Base-by-base conservation (phyloP, 2,329 filamentous ascomycete genomes). In the Nigrospora osmanthi region DNA sequence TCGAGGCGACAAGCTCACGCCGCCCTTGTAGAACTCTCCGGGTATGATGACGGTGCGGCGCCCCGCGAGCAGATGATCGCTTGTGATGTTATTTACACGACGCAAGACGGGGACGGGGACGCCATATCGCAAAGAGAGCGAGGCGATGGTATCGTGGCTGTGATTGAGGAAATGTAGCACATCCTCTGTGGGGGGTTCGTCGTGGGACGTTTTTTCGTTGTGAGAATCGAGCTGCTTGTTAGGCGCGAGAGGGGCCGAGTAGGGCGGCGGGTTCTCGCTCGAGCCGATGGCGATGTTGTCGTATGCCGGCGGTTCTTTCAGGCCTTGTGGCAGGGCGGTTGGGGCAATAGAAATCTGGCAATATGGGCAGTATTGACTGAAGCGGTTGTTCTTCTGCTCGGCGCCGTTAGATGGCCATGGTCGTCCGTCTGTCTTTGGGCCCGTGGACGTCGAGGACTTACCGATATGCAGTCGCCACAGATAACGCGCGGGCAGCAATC, bases 151-250 rank as follows among this genome's bases (percentile, higher is more conserved):
- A 59, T 93, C 87, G 49, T 75, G 71, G n/a, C 69, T 65, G 46
- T 85, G 82, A 55, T 86, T 72, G 40, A 93, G 69, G 62, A 89
- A 89, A 61, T 93, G 87, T 13, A 90, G 67, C 3, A 81, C 80
- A 61, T 89, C 85, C 47, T 78, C 72, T n/a, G 70, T 67, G 4
- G 62, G 57, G 10, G 66, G 60, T 43, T 57, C 52, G 50, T 59
- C 50, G 51, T 17, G 49, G 47, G 38, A 38, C 45, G 23, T 50
- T 50, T 70, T 69, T 38, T 63, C 55, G 30, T 61, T 53, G 13
- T 46, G 38, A 7, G 42, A 47, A 9, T 42, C 37, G 41, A 7
- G 19, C 13, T 45, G 37, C 34, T 37, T 43, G 47, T 49, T 33
- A 43, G 46, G 43, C 62, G 52, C 47, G 54, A 14, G 52, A 55